A percentile compares a stretch with the other conserved stretches of the same genome.
Conservation (phyloP, 2,329 filamentous ascomycete genomes). For the Shiraia bambusicola region DNA sequence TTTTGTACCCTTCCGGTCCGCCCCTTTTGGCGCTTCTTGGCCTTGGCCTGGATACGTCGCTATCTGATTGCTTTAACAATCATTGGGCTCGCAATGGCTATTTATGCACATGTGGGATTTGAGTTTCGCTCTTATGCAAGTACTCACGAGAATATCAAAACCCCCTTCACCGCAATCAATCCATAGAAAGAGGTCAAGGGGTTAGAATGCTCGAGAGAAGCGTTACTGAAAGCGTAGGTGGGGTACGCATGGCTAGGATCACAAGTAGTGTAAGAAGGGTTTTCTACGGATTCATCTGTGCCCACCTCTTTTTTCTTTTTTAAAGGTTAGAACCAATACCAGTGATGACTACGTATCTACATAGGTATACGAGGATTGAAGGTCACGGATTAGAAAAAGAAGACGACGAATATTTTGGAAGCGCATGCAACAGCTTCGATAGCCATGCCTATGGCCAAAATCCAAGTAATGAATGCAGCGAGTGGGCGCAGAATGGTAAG, state of each 20-base stretch:
- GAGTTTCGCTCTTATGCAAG: conserved; percentile 41
- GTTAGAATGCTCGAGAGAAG: not conserved
- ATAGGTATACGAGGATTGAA: no score
- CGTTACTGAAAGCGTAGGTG: not conserved
- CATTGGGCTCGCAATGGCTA: conserved; percentile 63
- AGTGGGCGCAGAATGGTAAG: no score
- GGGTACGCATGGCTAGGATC: not conserved
- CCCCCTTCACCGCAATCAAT: conserved; percentile 9
- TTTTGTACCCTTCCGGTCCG: conserved; percentile 70
- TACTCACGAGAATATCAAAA: conserved; percentile 14
- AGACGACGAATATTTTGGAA: no score
- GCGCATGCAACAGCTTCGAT: no score
- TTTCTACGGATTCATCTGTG: no score
- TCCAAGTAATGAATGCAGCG: no score
- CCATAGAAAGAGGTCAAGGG: not conserved
- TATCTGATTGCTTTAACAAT: conserved; percentile 69
- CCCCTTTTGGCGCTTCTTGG: conserved; percentile 68
- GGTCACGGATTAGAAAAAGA: conserved; percentile 45
- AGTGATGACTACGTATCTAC: conserved; percentile 29
- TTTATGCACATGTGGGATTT: conserved; percentile 67
- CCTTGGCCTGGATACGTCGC: conserved; percentile 71
- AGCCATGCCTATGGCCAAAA: no score
- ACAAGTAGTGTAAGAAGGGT: not conserved
- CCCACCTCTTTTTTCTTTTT: not conserved
- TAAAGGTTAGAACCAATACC: conserved; percentile 14